Conservation (phyloP, 139 green algal species). For the Chlamydomonas sp. region DNA sequence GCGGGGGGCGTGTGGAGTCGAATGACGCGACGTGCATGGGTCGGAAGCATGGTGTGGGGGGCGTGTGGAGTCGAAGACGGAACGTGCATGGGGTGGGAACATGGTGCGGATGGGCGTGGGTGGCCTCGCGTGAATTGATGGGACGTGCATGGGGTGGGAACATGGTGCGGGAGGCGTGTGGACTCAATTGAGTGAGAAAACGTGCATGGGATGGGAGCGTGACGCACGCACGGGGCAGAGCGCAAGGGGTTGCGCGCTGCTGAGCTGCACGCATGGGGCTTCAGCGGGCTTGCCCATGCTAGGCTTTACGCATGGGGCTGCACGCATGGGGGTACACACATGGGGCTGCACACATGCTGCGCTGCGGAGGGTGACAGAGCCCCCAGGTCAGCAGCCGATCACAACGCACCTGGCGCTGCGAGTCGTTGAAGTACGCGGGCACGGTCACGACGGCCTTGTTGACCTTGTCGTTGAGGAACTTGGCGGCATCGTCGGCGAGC, state of each 20-base stretch:
- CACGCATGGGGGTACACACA: neutral
- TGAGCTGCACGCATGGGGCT: neutral
- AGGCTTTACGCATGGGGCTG: neutral
- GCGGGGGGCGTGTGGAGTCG: too few species aligned
- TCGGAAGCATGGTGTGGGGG: neutral
- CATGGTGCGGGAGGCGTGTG: too few species aligned
- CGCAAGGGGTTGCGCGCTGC: too few species aligned
- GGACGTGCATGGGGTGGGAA: neutral
- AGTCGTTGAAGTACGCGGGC: constrained; percentile 99
- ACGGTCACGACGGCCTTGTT: constrained; percentile 97
- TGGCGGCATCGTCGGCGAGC: constrained; percentile 76
- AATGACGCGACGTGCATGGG: neutral
- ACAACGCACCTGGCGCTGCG: constrained; percentile 77
- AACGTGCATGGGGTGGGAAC: neutral
- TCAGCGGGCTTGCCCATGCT: neutral
- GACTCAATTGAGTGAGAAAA: neutral
- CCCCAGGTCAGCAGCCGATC: too few species aligned
- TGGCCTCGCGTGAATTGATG: neutral
- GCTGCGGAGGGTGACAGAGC: too few species aligned
- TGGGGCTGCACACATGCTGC: too few species aligned
- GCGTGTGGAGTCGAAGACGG: neutral
- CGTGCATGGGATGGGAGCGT: neutral
- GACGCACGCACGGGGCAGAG: too few species aligned
- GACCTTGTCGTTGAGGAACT: constrained; percentile 79
- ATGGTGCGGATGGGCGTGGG: too few species aligned